Evolutionary conservation across 2,329 filamentous ascomycete genomes (phyloP).

Genomic region (Hypoxylon sp.): DNA sequence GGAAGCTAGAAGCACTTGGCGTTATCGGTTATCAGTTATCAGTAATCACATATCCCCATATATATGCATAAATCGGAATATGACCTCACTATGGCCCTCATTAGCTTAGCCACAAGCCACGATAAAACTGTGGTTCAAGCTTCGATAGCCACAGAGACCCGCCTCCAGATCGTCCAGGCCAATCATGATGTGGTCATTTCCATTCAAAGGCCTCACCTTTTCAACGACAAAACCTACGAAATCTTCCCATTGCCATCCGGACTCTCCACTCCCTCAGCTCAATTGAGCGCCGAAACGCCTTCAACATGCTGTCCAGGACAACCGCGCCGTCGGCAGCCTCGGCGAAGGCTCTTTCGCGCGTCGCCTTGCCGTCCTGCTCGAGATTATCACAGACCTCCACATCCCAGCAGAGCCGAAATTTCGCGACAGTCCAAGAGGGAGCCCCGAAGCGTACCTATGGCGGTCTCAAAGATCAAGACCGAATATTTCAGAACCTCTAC

Average conservation of each 20-base stretch:
- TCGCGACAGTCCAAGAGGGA: constrained; percentile 85
- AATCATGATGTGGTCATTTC: constrained; percentile 50
- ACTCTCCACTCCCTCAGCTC: constrained; percentile 54
- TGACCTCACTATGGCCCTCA: constrained; percentile 42
- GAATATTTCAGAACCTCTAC: constrained; percentile 99
- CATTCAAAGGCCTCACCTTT: constrained; percentile 53
- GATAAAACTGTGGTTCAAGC: constrained; percentile 44
- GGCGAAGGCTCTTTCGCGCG: constrained; percentile 59
- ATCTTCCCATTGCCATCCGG: constrained; percentile 46
- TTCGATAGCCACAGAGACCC: constrained; percentile 45
- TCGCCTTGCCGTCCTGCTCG: constrained; percentile 53
- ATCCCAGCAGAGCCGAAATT: constrained; percentile 75
- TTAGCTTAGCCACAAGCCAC: constrained; percentile 36
- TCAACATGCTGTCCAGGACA: constrained; percentile 62
- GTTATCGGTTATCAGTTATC: constrained; percentile 11
- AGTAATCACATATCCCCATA: background rate
- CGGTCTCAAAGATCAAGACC: constrained; percentile 93
- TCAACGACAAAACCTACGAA: constrained; percentile 47
- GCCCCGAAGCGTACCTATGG: constrained; percentile 81
- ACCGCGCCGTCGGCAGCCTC: constrained; percentile 59
- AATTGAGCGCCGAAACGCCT: constrained; percentile 55
- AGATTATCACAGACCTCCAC: constrained; percentile 62
- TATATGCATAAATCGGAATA: constrained; percentile 18
- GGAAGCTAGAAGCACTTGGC: background rate
- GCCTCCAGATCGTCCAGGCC: constrained; percentile 37